Percentiles rank a stretch among this genome's conserved stretches.
Evolutionary conservation across 306 rosid genomes (phyloP).

Genomic region (Erythrophleum fordii): DNA sequence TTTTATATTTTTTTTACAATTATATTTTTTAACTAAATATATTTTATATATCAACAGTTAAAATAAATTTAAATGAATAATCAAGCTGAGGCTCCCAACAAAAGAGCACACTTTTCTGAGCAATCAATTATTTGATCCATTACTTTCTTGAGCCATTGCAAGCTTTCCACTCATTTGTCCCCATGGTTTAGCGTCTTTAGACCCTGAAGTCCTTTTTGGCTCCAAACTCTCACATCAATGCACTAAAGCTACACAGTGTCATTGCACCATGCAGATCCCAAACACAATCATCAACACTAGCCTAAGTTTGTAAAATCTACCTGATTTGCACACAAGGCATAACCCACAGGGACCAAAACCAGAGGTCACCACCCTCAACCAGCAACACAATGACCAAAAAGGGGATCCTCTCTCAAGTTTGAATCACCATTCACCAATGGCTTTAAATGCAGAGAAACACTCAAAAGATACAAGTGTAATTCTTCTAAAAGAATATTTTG

Average conservation of each 20-base stretch:
- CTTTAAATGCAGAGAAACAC: too few relatives aligned
- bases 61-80: not conserved
- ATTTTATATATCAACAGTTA: too few relatives aligned
- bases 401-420: too few relatives aligned
- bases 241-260: too few relatives aligned
- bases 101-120: not conserved
- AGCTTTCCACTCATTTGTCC: conserved; percentile 35
- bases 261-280: conserved; percentile 10
- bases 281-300: not conserved
- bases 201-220: not conserved
- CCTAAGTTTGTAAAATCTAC: not conserved
- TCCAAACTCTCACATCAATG: conserved; percentile 23
- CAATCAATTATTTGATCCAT: conserved; percentile 34
- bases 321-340: not conserved
- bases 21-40: too few relatives aligned
- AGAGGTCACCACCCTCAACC: too few relatives aligned
- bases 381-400: not conserved
- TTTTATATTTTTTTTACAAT: too few relatives aligned
- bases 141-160: conserved; percentile 25
- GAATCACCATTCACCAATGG: too few relatives aligned
- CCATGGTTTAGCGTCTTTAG: conserved; percentile 31
- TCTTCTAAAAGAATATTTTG: too few relatives aligned
- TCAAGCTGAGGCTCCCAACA: not conserved
- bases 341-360: not conserved
- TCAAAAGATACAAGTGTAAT: too few relatives aligned